Evolutionary conservation across 306 rosid genomes (phyloP).

Genomic region (Casuarina equisetifolia): DNA sequence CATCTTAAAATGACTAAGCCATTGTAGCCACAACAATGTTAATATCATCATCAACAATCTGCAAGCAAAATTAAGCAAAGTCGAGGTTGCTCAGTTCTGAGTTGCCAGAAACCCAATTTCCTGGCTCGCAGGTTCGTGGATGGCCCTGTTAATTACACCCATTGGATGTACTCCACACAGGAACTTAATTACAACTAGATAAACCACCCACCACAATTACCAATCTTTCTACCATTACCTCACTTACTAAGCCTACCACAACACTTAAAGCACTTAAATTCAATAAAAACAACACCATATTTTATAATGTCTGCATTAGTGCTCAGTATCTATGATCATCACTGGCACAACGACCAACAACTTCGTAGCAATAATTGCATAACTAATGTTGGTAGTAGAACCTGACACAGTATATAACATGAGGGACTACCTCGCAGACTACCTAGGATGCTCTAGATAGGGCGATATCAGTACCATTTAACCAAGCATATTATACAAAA

Average conservation of each 20-base stretch:
- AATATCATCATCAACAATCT: neutral
- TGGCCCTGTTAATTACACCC: neutral
- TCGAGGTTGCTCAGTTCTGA: neutral
- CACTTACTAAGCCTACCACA: neutral
- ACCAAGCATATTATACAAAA: neutral
- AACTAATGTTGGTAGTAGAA: conserved; percentile 5
- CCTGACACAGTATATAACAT: neutral
- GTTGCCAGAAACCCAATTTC: neutral
- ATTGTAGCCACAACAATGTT: neutral
- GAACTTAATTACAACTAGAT: neutral
- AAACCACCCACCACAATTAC: neutral
- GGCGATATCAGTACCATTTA: neutral
- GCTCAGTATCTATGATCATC: neutral
- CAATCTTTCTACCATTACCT: neutral
- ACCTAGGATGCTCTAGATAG: neutral
- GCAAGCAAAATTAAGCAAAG: neutral
- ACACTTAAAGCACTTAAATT: neutral
- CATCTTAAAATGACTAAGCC: neutral
- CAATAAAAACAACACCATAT: neutral
- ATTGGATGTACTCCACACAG: neutral
- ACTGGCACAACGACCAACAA: neutral
- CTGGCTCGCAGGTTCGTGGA: neutral
- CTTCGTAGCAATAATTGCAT: neutral
- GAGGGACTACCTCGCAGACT: neutral
- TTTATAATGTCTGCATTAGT: neutral